A percentile compares a stretch with the other conserved stretches of the same genome.
These are phyloP conservation scores for Schwanniomyces vanrijiae DNA, from an alignment of 805 yeast genomes.

Conservation along the genomic window DNA sequence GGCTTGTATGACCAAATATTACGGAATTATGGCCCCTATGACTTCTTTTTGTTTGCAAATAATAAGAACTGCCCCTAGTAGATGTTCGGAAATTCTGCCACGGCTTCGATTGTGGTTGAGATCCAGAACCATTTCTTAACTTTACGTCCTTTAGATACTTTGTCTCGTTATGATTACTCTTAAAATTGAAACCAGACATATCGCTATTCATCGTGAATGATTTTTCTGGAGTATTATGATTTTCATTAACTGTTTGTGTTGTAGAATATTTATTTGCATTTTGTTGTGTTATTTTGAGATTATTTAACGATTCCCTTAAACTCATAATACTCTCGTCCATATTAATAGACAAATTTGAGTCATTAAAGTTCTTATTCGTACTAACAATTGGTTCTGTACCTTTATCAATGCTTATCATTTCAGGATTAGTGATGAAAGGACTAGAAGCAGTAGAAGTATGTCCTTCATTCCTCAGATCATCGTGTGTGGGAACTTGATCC, in stretches of 20 bases:
- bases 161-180: not conserved
- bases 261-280: not conserved
- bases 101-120: not conserved
- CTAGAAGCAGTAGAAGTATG: constrained; percentile 4
- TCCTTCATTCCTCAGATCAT: not conserved
- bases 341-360: constrained; percentile 1
- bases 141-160: not conserved
- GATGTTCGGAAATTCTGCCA: not conserved
- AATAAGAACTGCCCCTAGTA: not conserved
- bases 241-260: not conserved
- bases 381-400: not conserved
- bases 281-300: constrained; percentile 5
- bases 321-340: constrained; percentile 13
- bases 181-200: not conserved
- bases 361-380: not conserved
- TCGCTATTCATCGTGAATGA: not conserved
- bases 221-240: not conserved
- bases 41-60: not conserved
- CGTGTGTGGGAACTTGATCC: not conserved
- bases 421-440: constrained; percentile 19
- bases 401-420: not conserved
- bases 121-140: not conserved
- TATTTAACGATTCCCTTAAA: constrained; percentile 11
- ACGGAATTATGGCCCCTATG: not conserved
- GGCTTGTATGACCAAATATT: not conserved